Base-by-base conservation (phyloP, 1,284 basidiomycete species). In the Ustilago tritici region DNA sequence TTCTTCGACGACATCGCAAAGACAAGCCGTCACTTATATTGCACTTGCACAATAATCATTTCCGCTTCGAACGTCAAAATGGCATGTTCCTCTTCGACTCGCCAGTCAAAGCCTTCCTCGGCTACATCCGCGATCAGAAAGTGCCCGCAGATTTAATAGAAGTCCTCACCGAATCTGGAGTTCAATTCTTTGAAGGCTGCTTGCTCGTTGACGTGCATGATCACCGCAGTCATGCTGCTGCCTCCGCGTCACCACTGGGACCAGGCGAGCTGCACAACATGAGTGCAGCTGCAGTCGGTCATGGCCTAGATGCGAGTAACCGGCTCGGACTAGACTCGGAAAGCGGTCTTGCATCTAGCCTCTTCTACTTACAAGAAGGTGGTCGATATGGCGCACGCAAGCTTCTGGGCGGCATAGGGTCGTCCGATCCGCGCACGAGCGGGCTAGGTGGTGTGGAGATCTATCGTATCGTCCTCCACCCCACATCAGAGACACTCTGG, bases 21-120 rank as follows among this genome's bases (percentile, higher is more conserved):
- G 80, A 82, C 64, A 78, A 82, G 15, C 78, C 84, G 9, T 82
- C 79, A 28, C 75, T 85, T 52, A 75, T 80, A 34, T 49, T 85
- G 2, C 84, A 85, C 47, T 75, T 85, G 6, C 79, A 83, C 66
- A 73, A 78, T 38, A 71, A 80, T 31, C 78, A 80, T 46, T 78
- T 85, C 56, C 79, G 82, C 28, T 85, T 85, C 61, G 84, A 85
- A 57, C 76, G 82, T 28, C 82, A 84, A 62, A 76, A 83, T 74
- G 82, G 81, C 40, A 80, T 82, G 61, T 84, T 83, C 35, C 65
- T 82, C 35, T 83, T 80, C 56, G 83, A 85, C 23, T 75, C 80
- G n/a, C 83, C 81, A 34, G 76, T 82, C 56, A 84, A 80, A 61
- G 77, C 76, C 1, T 80, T 85, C 36, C 61, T 85, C 15, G 66